A percentile compares a stretch with the other conserved stretches of the same genome.
These are phyloP conservation scores for Neurospora sp. DNA, from an alignment of 495 filamentous ascomycete species.

Conservation along the genomic window DNA sequence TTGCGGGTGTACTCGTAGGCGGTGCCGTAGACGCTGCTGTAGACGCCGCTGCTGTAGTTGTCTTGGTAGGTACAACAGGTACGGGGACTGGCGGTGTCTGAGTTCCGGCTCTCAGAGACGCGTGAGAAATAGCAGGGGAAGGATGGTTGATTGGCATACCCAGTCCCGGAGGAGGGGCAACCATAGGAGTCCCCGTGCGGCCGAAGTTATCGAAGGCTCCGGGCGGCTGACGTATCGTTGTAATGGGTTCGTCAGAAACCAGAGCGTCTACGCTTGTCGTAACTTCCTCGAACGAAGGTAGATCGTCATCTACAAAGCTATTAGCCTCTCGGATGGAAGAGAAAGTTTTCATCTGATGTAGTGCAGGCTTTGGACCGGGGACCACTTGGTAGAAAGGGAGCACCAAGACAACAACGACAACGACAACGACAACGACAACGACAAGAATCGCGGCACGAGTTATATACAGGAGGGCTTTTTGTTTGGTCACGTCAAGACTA, in stretches of 20 bases:
- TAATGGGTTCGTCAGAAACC: constrained; percentile 39
- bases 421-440: constrained; percentile 3
- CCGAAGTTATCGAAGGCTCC: constrained; percentile 36
- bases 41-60: constrained; percentile 1
- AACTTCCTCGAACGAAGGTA: constrained; percentile 41
- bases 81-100: constrained; percentile 16
- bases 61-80: constrained; percentile 13
- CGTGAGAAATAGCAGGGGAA: constrained; percentile 21
- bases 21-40: neutral
- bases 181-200: constrained; percentile 44
- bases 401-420: constrained; percentile 9
- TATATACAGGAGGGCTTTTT: constrained; percentile 27
- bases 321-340: constrained; percentile 27
- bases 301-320: constrained; percentile 35
- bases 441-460: neutral
- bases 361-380: constrained; percentile 1
- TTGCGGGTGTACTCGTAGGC: neutral
- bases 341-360: constrained; percentile 16
- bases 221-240: constrained; percentile 16
- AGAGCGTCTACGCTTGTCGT: constrained; percentile 47
- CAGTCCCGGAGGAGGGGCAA: constrained; percentile 52
- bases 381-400: constrained; percentile 14
- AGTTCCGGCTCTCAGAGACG: constrained; percentile 10
- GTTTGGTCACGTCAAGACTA: constrained; percentile 36
- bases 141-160: constrained; percentile 47